Conservation (phyloP, 768 basidiomycete species). For the Chlorophyllum brunneum region DNA sequence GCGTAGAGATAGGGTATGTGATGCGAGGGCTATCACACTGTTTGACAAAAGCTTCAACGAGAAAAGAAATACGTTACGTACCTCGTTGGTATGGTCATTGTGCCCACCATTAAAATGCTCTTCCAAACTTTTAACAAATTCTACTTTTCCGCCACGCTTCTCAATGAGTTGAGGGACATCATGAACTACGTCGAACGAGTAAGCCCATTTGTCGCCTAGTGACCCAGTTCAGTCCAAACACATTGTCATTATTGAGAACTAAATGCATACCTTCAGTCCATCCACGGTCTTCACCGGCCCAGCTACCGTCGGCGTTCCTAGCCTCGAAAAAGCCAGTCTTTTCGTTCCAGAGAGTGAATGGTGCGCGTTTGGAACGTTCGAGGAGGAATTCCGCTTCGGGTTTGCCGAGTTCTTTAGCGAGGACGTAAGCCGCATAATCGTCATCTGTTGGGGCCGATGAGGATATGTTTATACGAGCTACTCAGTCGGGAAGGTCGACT, state of each 20-base stretch:
- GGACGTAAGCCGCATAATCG: conserved; percentile 67
- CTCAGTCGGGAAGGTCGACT: conserved; percentile 17
- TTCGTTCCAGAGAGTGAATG: conserved; percentile 66
- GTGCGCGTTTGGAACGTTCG: conserved; percentile 49
- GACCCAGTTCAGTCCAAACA: background rate
- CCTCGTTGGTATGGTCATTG: conserved; percentile 83
- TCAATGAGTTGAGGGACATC: conserved; percentile 60
- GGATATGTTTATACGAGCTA: background rate
- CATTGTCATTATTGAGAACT: no score
- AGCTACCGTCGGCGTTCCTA: conserved; percentile 58
- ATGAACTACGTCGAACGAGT: conserved; percentile 77
- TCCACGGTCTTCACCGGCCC: conserved; percentile 68
- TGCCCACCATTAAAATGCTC: conserved; percentile 57
- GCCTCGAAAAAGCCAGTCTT: conserved; percentile 83
- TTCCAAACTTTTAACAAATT: conserved; percentile 66
- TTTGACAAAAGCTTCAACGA: background rate
- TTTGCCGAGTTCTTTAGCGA: conserved; percentile 53
- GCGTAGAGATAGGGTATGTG: conserved; percentile 84
- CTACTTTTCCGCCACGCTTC: conserved; percentile 58
- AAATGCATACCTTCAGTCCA: conserved; percentile 77
- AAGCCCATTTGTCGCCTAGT: conserved; percentile 54
- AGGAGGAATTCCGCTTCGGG: conserved; percentile 43
- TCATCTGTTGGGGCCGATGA: conserved; percentile 46
- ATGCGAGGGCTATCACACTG: conserved; percentile 60
- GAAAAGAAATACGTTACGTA: conserved; percentile 19